Evolutionary conservation across 305 asterid species (phyloP).

Genomic region (Fraxinus baroniana): DNA sequence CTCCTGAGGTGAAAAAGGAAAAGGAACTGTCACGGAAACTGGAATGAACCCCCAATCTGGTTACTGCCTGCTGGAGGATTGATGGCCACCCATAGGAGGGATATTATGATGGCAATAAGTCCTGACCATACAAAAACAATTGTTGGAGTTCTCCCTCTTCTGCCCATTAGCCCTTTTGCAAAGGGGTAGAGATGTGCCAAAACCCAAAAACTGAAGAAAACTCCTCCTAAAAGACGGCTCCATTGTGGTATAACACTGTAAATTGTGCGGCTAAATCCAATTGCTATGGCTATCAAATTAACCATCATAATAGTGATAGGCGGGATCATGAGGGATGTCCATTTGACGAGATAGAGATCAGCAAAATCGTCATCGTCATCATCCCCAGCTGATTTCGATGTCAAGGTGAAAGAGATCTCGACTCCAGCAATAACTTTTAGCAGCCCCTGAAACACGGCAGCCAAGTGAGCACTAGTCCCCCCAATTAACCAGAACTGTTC

Average conservation of each 20-base stretch:
- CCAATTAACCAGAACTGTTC: constrained; percentile 79
- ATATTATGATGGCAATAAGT: constrained; percentile 64
- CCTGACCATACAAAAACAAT: constrained; percentile 76
- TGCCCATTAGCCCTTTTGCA: constrained; percentile 72
- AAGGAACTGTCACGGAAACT: constrained; percentile 44
- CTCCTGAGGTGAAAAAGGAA: neutral
- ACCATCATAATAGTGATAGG: constrained; percentile 70
- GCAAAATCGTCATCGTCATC: constrained; percentile 64
- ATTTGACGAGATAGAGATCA: constrained; percentile 61
- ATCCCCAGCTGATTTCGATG: constrained; percentile 64
- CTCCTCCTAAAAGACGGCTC: constrained; percentile 70
- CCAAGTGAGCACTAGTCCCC: constrained; percentile 73
- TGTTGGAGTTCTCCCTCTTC: constrained; percentile 68
- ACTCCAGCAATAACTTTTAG: constrained; percentile 66
- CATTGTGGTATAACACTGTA: constrained; percentile 68
- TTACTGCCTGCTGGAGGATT: constrained; percentile 60
- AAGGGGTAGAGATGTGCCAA: constrained; percentile 75
- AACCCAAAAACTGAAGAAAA: constrained; percentile 76
- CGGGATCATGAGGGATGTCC: constrained; percentile 76
- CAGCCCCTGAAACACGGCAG: constrained; percentile 71
- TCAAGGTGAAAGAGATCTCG: constrained; percentile 66
- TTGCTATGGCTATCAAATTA: constrained; percentile 65
- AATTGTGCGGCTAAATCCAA: constrained; percentile 59
- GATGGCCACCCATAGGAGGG: constrained; percentile 72
- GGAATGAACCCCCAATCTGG: constrained; percentile 68